Evolutionary conservation across 2,329 filamentous ascomycete genomes (phyloP).

Genomic region (Penicillium sp.): DNA sequence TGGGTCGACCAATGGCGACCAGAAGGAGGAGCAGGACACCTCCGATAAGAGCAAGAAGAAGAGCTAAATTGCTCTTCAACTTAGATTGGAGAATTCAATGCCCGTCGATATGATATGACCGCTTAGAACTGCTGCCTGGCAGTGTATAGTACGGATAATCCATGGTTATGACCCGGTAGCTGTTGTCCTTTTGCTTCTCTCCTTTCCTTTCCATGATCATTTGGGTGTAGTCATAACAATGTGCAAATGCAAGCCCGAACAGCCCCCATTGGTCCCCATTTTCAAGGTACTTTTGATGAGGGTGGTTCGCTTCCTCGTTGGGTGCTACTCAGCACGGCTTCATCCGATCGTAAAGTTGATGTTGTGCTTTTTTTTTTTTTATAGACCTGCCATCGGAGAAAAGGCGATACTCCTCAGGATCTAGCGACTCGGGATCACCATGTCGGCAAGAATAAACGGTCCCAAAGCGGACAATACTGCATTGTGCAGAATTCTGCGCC

Average conservation of each 20-base stretch:
- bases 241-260: too few relatives aligned
- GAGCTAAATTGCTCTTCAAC: conserved; percentile 31
- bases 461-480: neutral
- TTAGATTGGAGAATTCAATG: conserved; percentile 11
- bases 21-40: conserved; percentile 54
- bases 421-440: neutral
- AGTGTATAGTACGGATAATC: conserved; percentile 31
- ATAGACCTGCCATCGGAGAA: neutral
- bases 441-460: neutral
- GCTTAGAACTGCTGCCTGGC: conserved; percentile 25
- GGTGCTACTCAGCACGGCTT: neutral
- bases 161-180: conserved; percentile 10
- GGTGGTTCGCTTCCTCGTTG: neutral
- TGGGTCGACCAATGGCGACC: conserved; percentile 53
- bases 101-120: conserved; percentile 29
- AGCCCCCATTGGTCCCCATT: too few relatives aligned
- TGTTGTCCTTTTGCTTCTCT: neutral
- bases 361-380: neutral
- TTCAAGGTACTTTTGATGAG: neutral
- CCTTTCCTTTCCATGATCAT: neutral
- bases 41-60: conserved; percentile 62
- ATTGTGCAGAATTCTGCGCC: neutral
- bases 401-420: neutral
- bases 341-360: neutral
- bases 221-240: too few relatives aligned